Percentiles rank a stretch among this genome's conserved stretches.
These are phyloP conservation scores for Ilex paraguariensis DNA, from an alignment of 305 asterid genomes.

Conservation along the genomic window DNA sequence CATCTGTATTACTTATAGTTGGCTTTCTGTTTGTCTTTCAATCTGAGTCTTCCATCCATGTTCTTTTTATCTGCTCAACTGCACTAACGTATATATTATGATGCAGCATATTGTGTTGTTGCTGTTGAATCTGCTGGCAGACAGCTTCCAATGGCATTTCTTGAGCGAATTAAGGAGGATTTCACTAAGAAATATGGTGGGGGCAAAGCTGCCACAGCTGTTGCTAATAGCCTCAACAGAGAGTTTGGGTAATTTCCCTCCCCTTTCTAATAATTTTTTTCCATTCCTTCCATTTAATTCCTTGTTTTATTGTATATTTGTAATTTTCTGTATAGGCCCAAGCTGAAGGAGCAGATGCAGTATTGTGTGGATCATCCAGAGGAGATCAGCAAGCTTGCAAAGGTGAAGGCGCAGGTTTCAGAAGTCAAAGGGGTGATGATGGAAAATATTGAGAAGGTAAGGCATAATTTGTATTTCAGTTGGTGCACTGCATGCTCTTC, in stretches of 20 bases:
- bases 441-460: slow-evolving; percentile 88
- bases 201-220: slow-evolving; percentile 90
- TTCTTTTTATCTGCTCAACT: neutral
- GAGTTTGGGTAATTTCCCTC: slow-evolving; percentile 58
- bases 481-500: no score
- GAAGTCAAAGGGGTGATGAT: slow-evolving; percentile 94
- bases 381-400: slow-evolving; percentile 35
- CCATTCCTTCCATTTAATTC: neutral
- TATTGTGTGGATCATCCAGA: slow-evolving; percentile 73
- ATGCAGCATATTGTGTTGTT: slow-evolving; percentile 75
- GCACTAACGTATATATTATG: no score
- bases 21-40: neutral
- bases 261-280: neutral
- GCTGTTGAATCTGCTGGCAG: slow-evolving; percentile 86
- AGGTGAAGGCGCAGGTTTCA: neutral
- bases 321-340: neutral
- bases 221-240: slow-evolving; percentile 65
- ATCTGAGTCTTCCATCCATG: neutral
- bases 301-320: neutral
- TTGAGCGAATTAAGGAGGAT: slow-evolving; percentile 74
- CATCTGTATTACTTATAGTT: no score
- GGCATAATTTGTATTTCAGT: slow-evolving; percentile 3
- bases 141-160: slow-evolving; percentile 75
- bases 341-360: slow-evolving; percentile 10
- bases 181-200: slow-evolving; percentile 79